Percentiles rank a stretch among this genome's conserved stretches.
These are phyloP conservation scores for Penicillium soppii DNA, from an alignment of 495 filamentous ascomycete genomes.

Conservation along the genomic window DNA sequence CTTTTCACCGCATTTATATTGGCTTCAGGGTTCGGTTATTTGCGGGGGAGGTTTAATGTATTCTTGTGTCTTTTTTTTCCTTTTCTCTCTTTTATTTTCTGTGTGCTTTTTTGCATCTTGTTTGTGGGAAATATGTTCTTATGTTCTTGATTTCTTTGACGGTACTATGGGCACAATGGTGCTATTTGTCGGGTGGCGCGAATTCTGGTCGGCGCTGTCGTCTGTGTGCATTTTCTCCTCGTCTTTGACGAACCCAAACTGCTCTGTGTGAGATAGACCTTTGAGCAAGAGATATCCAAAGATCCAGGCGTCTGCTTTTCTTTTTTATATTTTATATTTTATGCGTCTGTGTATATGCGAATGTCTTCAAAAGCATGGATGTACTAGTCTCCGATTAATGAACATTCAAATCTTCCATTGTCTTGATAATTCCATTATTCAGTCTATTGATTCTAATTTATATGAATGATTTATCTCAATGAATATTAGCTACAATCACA, in stretches of 20 bases:
- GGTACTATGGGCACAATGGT: conserved; percentile 13
- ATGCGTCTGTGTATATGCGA: conserved; percentile 6
- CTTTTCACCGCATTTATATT: conserved; percentile 21
- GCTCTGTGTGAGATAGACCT: conserved; percentile 45
- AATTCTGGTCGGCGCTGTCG: conserved; percentile 43
- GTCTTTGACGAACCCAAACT: conserved; percentile 29
- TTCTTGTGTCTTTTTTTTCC: conserved; percentile 27
- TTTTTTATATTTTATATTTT: conserved; percentile 17
- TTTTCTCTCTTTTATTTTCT: conserved; percentile 14
- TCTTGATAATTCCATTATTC: background rate
- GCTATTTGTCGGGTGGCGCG: conserved; percentile 34
- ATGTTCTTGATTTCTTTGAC: conserved; percentile 15
- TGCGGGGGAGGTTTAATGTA: conserved; percentile 33
- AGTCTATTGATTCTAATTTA: too few relatives aligned
- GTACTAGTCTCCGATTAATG: conserved; percentile 6
- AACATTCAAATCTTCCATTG: conserved; percentile 1
- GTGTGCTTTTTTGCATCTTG: conserved; percentile 28
- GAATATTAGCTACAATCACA: too few relatives aligned
- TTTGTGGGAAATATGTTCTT: conserved; percentile 15
- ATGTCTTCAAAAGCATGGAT: conserved; percentile 8
- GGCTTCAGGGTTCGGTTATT: conserved; percentile 26
- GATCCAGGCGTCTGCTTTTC: conserved; percentile 33
- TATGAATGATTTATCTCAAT: too few relatives aligned
- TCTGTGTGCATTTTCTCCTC: conserved; percentile 35
- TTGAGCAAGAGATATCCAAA: conserved; percentile 49